Evolutionary conservation across 2,329 filamentous ascomycete species (phyloP).

Genomic region (Botryosphaeria agaves): DNA sequence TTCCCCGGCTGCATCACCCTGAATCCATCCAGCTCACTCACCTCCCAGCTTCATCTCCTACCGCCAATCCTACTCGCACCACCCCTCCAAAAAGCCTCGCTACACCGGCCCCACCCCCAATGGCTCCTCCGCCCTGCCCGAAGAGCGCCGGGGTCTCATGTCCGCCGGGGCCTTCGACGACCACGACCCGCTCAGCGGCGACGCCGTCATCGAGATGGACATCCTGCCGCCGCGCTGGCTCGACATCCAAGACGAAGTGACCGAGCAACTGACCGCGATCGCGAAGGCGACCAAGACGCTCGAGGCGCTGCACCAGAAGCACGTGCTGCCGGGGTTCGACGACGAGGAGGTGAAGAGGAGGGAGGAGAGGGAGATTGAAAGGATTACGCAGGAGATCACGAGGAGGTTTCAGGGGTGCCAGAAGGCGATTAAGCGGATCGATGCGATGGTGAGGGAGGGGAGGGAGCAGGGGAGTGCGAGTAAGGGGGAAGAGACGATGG

Average conservation of each 20-base stretch:
- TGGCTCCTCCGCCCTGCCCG: conserved; percentile 28
- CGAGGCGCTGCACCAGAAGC: conserved; percentile 90
- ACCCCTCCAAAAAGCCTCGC: conserved; percentile 71
- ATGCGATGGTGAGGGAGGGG: conserved; percentile 70
- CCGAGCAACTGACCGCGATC: conserved; percentile 63
- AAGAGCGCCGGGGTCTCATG: conserved; percentile 70
- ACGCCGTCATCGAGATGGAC: conserved; percentile 97
- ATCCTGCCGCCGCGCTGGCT: conserved; percentile 88
- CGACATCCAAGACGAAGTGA: conserved; percentile 85
- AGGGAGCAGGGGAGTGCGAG: conserved; percentile 55
- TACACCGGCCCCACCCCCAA: conserved; percentile 34
- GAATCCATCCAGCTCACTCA: neutral
- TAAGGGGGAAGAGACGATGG: conserved; percentile 84
- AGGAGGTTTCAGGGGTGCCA: conserved; percentile 81
- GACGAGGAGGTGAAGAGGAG: conserved; percentile 77
- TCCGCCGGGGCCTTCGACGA: conserved; percentile 61
- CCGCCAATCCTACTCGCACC: conserved; percentile 93
- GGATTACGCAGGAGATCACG: conserved; percentile 79
- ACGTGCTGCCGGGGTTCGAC: conserved; percentile 90
- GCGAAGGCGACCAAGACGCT: conserved; percentile 68
- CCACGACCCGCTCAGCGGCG: too few relatives aligned
- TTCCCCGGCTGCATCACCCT: neutral
- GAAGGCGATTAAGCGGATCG: conserved; percentile 70
- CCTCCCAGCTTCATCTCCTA: conserved; percentile 80
- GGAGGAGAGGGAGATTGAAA: conserved; percentile 83